Evolutionary conservation across 2,329 filamentous ascomycete species (phyloP), one percentile per base, ranked within the genome.

Genomic region (Dothistroma septosporum): DNA sequence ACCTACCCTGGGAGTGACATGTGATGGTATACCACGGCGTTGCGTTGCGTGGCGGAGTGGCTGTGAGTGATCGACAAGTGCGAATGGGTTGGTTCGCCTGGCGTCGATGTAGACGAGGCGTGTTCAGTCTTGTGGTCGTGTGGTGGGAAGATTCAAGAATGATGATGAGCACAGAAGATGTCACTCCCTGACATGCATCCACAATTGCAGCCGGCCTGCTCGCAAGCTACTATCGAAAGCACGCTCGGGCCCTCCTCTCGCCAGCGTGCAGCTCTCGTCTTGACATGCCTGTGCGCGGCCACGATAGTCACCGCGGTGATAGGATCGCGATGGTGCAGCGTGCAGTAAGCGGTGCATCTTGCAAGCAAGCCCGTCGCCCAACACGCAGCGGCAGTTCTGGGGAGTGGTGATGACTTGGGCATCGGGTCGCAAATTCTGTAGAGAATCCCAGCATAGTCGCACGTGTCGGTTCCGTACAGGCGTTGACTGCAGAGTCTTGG

Each of bases 321-420:
- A 56, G 54, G 54, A 33, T 33, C 54, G 54, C 41, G 37, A 47
- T 19, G 41, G 54, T 48, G 54, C 54, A 56, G 19, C 35, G 44
- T 56, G 54, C 54, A 31, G 41, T 44, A 44, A 28, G 54, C 37
- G 50, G 12, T 35, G 50, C 50, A 35, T 53, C 32, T 53, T n/a
- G 50, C 50, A 31, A 22, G 50, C 50, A 53, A 32, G 8, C 50
- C 50, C 22, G 24, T 50, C 50, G 50, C 50, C 50, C 50, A 53
- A 53, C 28, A 31, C 19, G 10, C 24, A 53, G 50, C 50, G 50
- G 48, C 48, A 52, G 19, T 52, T 28, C 48, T 52, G 48, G 14
- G 48, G 50, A 53, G 9, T 49, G 21, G 49, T 11, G 24, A 44
- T 16, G 37, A 44, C 49, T 53, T 53, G 49, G 49, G 49, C 49